Percentiles rank a stretch among this genome's conserved stretches.
Conservation (phyloP, 306 rosid genomes). For the Quercus glauca region DNA sequence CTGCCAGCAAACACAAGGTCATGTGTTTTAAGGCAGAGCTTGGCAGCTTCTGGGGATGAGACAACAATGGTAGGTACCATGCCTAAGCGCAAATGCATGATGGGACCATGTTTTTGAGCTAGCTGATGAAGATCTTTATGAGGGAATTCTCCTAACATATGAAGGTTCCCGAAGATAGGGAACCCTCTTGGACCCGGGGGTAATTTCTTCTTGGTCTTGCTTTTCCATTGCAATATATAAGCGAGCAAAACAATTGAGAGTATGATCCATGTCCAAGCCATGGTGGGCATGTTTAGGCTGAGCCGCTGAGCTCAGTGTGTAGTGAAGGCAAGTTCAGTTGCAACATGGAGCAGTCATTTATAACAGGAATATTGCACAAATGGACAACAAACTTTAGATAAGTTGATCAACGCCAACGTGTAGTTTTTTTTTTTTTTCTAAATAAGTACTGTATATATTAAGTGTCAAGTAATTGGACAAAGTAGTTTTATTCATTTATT, state of each 20-base stretch:
- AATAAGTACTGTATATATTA: no score
- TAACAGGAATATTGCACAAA: neutral
- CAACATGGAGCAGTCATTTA: no score
- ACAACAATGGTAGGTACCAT: conserved; percentile 48
- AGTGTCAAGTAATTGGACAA: no score
- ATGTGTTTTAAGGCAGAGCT: conserved; percentile 54
- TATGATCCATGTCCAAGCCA: conserved; percentile 29
- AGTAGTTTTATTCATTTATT: no score
- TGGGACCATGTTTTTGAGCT: conserved; percentile 52
- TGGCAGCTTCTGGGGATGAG: conserved; percentile 65
- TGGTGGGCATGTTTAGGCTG: neutral
- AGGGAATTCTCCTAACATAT: conserved; percentile 45
- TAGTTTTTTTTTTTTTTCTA: no score
- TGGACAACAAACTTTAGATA: no score
- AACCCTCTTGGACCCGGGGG: conserved; percentile 80
- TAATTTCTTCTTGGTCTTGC: conserved; percentile 26
- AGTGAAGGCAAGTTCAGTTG: no score
- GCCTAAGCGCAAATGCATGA: conserved; percentile 57
- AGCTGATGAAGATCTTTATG: conserved; percentile 44
- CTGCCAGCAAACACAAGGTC: conserved; percentile 61
- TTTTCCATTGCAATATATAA: conserved; percentile 26
- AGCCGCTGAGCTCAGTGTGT: neutral
- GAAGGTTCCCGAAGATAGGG: conserved; percentile 60
- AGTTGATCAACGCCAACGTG: no score
- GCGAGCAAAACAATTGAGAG: conserved; percentile 28